Evolutionary conservation across 1,284 basidiomycete species (phyloP), one percentile per base, ranked within the genome.

Genomic region (Fomitopsis schrenkii): DNA sequence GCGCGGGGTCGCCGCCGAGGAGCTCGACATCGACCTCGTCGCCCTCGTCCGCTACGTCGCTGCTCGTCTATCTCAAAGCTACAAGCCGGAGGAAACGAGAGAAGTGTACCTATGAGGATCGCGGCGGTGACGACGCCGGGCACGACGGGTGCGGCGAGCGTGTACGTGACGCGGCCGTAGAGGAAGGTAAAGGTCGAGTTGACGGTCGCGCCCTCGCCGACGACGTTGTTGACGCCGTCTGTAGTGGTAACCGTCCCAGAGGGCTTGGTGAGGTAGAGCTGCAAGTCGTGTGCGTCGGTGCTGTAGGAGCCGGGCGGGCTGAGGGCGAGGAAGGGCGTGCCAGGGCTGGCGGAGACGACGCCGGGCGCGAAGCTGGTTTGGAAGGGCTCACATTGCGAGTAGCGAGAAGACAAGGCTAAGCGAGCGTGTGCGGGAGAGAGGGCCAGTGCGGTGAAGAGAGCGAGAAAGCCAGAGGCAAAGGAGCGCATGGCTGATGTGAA

Each of bases 1-100:
- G 72, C 3, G 50, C 46, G 2, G 72, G 67, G 61, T 80, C 76
- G 8, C 76, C 76, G 33, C 79, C 77, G 10, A 81, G 65, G 7
- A 80, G 66, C 61, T 83, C 80, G 57, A 81, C 68, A 64, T 82
- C 80, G 38, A 81, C 78, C 59, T 83, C 80, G 65, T 81, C 80
- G 33, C 64, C 63, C 35, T 70, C 58, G 48, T 75, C 72, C 17
- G 73, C 76, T 76, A 42, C 26, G 30, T 40, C 12, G 52, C 17
- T 28, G 19, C n/a, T 5, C 14, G 14, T 41, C n/a, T 3, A 52
- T 54, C 10, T 12, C 40, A 41, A 15, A 19, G 2, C 9, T 9
- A 30, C 26, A 50, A 22, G 19, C n/a, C 15, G 33, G 17, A 45
- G 5, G 15, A 35, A 19, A n/a, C 14, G 63, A 70, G 63, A 70